phyloP scores from a whole-genome alignment of 2,329 filamentous ascomycete genomes.

The Paramyrothecium sp. region DNA sequence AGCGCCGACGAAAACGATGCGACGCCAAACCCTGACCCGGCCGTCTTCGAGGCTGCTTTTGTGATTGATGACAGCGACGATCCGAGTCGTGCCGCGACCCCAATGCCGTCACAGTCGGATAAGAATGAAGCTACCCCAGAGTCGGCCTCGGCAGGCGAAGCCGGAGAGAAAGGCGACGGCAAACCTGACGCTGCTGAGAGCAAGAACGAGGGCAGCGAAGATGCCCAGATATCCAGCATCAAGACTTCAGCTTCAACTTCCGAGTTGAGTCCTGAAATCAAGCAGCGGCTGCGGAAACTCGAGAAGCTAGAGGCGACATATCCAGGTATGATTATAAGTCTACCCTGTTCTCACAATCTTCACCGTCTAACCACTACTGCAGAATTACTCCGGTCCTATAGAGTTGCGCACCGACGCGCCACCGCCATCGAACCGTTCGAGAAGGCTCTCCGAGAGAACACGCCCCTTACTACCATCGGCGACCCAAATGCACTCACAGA shows the following conservation, averaged over 20 bases:
- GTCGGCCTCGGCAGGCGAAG: slow-evolving; percentile 7
- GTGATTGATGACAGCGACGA: slow-evolving; percentile 81
- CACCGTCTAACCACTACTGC: slow-evolving; percentile 3
- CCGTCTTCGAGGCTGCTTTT: slow-evolving; percentile 84
- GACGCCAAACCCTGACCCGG: slow-evolving; percentile 68
- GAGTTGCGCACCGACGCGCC: slow-evolving; percentile 83
- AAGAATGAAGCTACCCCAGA: slow-evolving; percentile 26
- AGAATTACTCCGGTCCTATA: slow-evolving; percentile 87
- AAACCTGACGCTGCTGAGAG: slow-evolving; percentile 7
- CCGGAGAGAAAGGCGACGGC: not conserved
- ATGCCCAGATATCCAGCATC: not conserved
- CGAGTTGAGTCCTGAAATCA: slow-evolving; percentile 73
- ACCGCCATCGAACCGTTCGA: slow-evolving; percentile 92
- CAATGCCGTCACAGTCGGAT: slow-evolving; percentile 39
- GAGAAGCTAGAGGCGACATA: slow-evolving; percentile 89
- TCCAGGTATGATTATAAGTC: slow-evolving; percentile 55
- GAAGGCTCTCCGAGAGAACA: slow-evolving; percentile 85
- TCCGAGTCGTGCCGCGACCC: slow-evolving; percentile 60
- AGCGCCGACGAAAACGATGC: slow-evolving; percentile 35
- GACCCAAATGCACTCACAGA: slow-evolving; percentile 84
- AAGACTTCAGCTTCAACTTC: slow-evolving; percentile 15
- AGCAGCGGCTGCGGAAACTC: slow-evolving; percentile 75
- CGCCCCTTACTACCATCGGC: slow-evolving; percentile 81
- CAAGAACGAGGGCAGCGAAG: slow-evolving; percentile 11
- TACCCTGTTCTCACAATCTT: not conserved